Base-by-base conservation (phyloP, 1,284 basidiomycete genomes). In the Trichosporon sp. region DNA sequence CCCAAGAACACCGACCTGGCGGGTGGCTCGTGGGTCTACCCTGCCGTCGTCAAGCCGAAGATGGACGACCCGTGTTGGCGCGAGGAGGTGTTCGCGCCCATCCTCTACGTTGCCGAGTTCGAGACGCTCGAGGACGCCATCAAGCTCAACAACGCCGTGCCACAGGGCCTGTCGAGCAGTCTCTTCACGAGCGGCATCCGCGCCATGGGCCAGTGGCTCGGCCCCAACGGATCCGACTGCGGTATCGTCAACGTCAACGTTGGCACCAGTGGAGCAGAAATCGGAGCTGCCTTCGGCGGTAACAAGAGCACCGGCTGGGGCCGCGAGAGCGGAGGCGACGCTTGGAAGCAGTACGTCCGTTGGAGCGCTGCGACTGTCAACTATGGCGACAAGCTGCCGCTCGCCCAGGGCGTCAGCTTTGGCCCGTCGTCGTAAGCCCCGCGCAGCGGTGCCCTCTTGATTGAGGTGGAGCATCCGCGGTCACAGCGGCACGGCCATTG, bases 321-420 rank as follows among this genome's bases (percentile, higher is more conserved):
- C n/a, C 86, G 94, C 62, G 94, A 97, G 81, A 93, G 91, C 14
- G 94, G 94, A 34, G 94, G 94, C 56, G 94, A 97, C 79, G 90
- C 94, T 25, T 97, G 94, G 94, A 95, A 95, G 80, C 91, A 95
- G 63, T 79, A 79, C 60, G 76, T 78, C 34, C 63, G 77, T 56
- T 79, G 77, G 77, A 73, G 71, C 46, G 70, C 75, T 76, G 93
- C 91, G 77, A 97, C 94, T 7, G 84, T 98, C 78, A 98, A 97
- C 81, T 97, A 91, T 81, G 92, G 90, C 32, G 86, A 91, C 74
- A 85, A 88, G 72, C 88, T 92, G 56, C 92, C 91, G 10, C 83
- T 97, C 27, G 94, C 94, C 0, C 94, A 97, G 80, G 94, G 94
- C 6, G 92, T 97, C 65, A 87, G 85, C 71, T 97, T 96, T 82